Evolutionary conservation across 352 stramenopile genomes (phyloP).

Genomic region (Peronospora belbahrii): DNA sequence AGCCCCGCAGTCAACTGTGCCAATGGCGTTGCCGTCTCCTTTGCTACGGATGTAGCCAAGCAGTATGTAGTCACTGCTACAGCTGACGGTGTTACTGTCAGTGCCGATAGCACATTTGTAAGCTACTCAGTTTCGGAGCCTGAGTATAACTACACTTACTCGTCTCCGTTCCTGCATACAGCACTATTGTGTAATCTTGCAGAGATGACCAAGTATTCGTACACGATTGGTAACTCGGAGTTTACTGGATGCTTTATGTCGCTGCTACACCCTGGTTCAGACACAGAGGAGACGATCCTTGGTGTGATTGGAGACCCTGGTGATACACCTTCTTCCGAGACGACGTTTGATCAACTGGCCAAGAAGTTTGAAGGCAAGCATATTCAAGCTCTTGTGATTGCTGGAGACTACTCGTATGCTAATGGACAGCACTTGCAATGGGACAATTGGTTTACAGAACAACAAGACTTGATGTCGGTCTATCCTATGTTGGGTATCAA

Average conservation of each 20-base stretch:
- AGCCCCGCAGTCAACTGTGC: conserved; percentile 23
- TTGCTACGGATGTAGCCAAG: conserved; percentile 25
- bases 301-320: conserved; percentile 36
- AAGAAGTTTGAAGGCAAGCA: conserved; percentile 34
- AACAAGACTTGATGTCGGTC: conserved; percentile 36
- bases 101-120: conserved; percentile 21
- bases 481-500: conserved; percentile 44
- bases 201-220: conserved; percentile 38
- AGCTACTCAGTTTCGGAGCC: conserved; percentile 31
- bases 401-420: conserved; percentile 58
- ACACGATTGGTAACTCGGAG: conserved; percentile 33
- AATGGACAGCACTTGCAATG: conserved; percentile 58
- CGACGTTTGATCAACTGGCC: conserved; percentile 22
- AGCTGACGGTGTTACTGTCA: conserved; percentile 11
- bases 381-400: conserved; percentile 42
- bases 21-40: conserved; percentile 36
- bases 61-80: conserved; percentile 27
- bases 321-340: conserved; percentile 31
- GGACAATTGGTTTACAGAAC: conserved; percentile 61
- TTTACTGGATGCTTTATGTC: conserved; percentile 33
- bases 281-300: conserved; percentile 34
- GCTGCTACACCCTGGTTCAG: conserved; percentile 21
- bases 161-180: conserved; percentile 42
- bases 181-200: conserved; percentile 34
- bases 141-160: conserved; percentile 46